Evolutionary conservation across 176 grass and related monocot genomes (phyloP).

Genomic region (Zea luxurians): DNA sequence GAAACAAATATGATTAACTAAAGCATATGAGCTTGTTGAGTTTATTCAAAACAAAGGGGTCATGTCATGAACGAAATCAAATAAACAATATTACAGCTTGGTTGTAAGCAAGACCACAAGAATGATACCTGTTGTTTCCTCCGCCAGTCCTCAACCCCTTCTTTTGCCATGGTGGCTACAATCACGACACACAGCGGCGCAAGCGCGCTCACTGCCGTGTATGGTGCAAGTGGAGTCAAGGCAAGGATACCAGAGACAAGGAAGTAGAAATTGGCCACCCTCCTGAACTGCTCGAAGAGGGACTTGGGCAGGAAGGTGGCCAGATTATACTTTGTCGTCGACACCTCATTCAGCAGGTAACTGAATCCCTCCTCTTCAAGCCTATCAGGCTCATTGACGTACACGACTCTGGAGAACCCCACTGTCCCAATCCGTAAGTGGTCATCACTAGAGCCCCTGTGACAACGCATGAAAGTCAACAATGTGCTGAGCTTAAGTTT

Average conservation of each 20-base stretch:
- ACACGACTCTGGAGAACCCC: constrained; percentile 84
- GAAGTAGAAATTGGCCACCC: constrained; percentile 98
- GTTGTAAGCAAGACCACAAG: not conserved
- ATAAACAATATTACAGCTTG: constrained; percentile 1
- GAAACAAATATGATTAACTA: constrained; percentile 8
- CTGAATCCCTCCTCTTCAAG: constrained; percentile 39
- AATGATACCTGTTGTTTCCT: constrained; percentile 79
- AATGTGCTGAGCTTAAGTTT: constrained; percentile 59
- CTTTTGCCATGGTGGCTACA: constrained; percentile 85
- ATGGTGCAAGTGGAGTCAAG: constrained; percentile 71
- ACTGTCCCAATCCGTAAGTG: constrained; percentile 60
- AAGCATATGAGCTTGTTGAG: constrained; percentile 4
- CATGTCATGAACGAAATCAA: not conserved
- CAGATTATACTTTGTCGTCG: constrained; percentile 78
- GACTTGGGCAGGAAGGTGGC: constrained; percentile 89
- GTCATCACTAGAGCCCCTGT: constrained; percentile 52
- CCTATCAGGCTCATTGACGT: constrained; percentile 57
- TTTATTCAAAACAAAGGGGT: not conserved
- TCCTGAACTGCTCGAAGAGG: constrained; percentile 98
- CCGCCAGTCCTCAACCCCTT: constrained; percentile 90
- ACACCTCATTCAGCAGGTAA: constrained; percentile 63
- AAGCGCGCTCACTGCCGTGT: constrained; percentile 66
- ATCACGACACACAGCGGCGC: constrained; percentile 70
- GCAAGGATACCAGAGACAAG: constrained; percentile 74
- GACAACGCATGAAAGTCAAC: constrained; percentile 59